A percentile compares a stretch with the other conserved stretches of the same genome.
Evolutionary conservation across 2,329 filamentous ascomycete genomes (phyloP).

Genomic region (Hymenoscyphus infarciens): DNA sequence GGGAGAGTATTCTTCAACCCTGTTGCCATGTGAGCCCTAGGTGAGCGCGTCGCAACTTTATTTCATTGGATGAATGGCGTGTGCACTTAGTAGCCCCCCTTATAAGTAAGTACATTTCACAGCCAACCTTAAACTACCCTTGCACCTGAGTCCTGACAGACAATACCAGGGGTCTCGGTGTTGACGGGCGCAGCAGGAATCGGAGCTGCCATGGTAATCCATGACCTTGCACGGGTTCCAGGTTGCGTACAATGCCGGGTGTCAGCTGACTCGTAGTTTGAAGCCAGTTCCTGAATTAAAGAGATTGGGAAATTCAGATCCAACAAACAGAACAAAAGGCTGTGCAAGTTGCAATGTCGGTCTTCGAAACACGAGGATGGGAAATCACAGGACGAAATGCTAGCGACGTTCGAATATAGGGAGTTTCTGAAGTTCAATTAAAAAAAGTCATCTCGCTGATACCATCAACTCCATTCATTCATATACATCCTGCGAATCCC

Average conservation of each 20-base stretch:
- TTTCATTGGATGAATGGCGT: too few species aligned
- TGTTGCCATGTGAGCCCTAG: too few species aligned
- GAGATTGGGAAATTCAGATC: neutral
- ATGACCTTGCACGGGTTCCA: too few species aligned
- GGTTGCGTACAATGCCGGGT: neutral
- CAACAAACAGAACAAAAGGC: neutral
- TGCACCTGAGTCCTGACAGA: too few species aligned
- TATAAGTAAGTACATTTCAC: too few species aligned
- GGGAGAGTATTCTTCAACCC: too few species aligned
- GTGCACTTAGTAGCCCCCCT: too few species aligned
- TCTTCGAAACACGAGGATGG: neutral
- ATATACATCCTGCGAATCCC: constrained; percentile 4
- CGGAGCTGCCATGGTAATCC: too few species aligned
- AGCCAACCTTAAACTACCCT: too few species aligned
- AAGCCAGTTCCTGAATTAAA: neutral
- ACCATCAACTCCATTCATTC: constrained; percentile 4
- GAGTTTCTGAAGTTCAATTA: neutral
- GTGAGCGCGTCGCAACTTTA: too few species aligned
- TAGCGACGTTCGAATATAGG: neutral
- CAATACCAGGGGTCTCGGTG: too few species aligned
- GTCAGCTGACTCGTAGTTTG: neutral
- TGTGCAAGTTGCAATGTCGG: neutral
- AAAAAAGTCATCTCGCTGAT: neutral
- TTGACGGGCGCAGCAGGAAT: constrained; percentile 1
- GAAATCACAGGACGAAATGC: neutral